These are phyloP conservation scores for Penicillium capsulatum DNA, from an alignment of 2,329 filamentous ascomycete species.

Conservation along the genomic window DNA sequence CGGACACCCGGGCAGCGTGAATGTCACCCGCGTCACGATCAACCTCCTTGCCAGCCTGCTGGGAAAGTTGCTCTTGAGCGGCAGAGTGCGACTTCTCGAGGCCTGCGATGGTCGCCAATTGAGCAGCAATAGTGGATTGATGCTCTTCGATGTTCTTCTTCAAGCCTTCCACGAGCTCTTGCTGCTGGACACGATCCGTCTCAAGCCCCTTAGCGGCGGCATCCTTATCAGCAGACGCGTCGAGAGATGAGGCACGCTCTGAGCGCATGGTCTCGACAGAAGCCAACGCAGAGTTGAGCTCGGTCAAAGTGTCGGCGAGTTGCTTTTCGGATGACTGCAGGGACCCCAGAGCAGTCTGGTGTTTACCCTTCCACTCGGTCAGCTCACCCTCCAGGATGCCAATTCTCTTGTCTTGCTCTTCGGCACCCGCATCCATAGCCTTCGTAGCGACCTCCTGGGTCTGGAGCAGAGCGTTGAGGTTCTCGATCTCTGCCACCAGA, in stretches of 20 bases:
- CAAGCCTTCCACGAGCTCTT: constrained; percentile 58
- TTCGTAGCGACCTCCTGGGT: constrained; percentile 36
- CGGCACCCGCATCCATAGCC: constrained; percentile 31
- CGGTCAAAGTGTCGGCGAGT: constrained; percentile 66
- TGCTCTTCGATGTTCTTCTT: constrained; percentile 77
- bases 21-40: constrained; percentile 48
- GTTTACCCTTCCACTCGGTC: constrained; percentile 69
- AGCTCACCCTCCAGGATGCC: constrained; percentile 67
- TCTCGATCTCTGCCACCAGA: constrained; percentile 66
- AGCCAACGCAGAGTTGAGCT: constrained; percentile 65
- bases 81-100: constrained; percentile 68
- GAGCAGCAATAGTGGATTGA: constrained; percentile 66
- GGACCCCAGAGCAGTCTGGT: constrained; percentile 64
- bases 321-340: constrained; percentile 69
- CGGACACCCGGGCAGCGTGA: constrained; percentile 45
- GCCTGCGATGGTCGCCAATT: constrained; percentile 65
- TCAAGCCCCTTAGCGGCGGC: constrained; percentile 46
- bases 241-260: constrained; percentile 37
- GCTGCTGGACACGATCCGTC: constrained; percentile 54
- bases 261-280: constrained; percentile 48
- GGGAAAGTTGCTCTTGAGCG: constrained; percentile 64
- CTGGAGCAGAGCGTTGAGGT: constrained; percentile 56
- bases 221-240: constrained; percentile 33
- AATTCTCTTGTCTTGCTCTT: constrained; percentile 56
- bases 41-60: constrained; percentile 57